phyloP scores from a whole-genome alignment of 2,329 filamentous ascomycete species.

The Bipolaris zeicola region DNA sequence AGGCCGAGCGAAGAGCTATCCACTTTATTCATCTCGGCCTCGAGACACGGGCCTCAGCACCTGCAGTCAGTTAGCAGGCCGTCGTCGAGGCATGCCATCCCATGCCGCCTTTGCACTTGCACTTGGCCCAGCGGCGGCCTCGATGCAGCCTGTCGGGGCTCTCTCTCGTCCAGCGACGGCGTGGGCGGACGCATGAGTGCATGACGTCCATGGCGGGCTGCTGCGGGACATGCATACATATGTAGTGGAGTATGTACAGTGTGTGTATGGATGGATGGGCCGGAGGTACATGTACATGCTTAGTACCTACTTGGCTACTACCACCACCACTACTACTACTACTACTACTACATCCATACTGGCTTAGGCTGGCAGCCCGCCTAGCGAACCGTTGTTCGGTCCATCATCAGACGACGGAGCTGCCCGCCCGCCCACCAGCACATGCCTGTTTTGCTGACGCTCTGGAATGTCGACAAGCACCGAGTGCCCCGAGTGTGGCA shows the following conservation, averaged over 20 bases:
- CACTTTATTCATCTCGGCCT: slow-evolving; percentile 33
- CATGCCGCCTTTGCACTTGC: neutral
- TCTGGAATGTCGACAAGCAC: no score
- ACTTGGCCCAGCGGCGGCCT: neutral
- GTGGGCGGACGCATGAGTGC: slow-evolving; percentile 10
- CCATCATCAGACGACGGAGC: slow-evolving; percentile 10
- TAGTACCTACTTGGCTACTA: no score
- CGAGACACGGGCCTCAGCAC: slow-evolving; percentile 32
- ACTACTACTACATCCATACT: no score
- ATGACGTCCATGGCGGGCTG: slow-evolving; percentile 29
- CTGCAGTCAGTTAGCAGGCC: slow-evolving; percentile 41
- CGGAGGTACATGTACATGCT: no score
- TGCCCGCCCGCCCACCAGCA: slow-evolving; percentile 13
- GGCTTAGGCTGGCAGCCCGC: slow-evolving; percentile 6
- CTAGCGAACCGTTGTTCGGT: slow-evolving; percentile 20
- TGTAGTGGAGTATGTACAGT: neutral
- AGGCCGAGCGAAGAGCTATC: slow-evolving; percentile 36
- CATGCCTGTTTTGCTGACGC: neutral
- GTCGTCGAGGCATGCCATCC: slow-evolving; percentile 14
- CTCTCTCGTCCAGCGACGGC: slow-evolving; percentile 1
- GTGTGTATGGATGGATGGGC: no score
- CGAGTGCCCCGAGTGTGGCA: no score
- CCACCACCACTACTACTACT: no score
- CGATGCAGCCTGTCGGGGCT: neutral
- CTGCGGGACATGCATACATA: slow-evolving; percentile 26